These are phyloP conservation scores for Lagenaria siceraria DNA, from an alignment of 306 rosid species.

Conservation along the genomic window DNA sequence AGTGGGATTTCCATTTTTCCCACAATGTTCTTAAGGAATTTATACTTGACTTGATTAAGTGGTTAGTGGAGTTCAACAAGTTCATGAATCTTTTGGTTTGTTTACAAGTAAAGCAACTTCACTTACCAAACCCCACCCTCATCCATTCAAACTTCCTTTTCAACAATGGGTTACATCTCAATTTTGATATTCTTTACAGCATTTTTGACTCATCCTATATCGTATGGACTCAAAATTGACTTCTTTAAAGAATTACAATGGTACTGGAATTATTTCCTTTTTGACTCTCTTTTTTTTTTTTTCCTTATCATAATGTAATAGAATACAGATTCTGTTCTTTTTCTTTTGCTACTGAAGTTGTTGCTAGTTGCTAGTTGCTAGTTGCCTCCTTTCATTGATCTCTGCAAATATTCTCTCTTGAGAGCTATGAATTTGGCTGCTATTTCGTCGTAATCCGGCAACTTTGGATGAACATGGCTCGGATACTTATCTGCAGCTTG, in stretches of 20 bases:
- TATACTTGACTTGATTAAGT: not conserved
- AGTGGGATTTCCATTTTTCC: not conserved
- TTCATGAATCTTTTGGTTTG: constrained; percentile 3
- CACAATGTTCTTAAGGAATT: not conserved
- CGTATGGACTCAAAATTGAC: not conserved
- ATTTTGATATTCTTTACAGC: not conserved
- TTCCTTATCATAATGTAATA: not conserved
- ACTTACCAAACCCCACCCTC: not conserved
- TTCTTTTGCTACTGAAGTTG: too few relatives aligned
- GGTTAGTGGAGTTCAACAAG: not conserved
- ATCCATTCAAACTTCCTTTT: not conserved
- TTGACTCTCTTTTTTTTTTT: not conserved
- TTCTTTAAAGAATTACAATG: not conserved
- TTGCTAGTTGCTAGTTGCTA: too few relatives aligned
- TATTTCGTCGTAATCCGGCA: constrained; percentile 62
- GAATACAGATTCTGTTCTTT: not conserved
- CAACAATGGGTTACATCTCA: not conserved
- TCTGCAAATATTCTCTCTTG: constrained; percentile 30
- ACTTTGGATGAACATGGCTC: constrained; percentile 61
- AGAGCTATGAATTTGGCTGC: constrained; percentile 41
- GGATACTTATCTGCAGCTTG: constrained; percentile 39
- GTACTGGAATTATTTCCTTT: too few relatives aligned
- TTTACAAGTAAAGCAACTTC: not conserved
- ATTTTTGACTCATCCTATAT: not conserved
- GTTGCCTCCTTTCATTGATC: not conserved